These are phyloP conservation scores for Pseudogymnoascus sp. DNA, from an alignment of 2,329 filamentous ascomycete species.

Conservation along the genomic window DNA sequence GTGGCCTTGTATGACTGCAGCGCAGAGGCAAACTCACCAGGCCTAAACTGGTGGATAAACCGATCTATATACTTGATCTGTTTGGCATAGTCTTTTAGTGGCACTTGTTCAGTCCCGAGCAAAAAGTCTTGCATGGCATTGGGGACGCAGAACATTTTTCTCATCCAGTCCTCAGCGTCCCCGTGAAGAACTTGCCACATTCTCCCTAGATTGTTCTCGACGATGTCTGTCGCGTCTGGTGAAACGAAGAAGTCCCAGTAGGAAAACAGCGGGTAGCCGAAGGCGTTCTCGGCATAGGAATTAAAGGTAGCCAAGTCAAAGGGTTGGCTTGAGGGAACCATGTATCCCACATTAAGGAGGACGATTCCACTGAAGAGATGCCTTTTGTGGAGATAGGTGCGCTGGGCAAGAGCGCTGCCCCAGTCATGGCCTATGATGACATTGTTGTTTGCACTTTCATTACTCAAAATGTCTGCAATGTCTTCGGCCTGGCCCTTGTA, in stretches of 20 bases:
- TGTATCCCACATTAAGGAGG: slow-evolving; percentile 36
- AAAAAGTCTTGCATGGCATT: slow-evolving; percentile 29
- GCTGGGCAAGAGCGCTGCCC: slow-evolving; percentile 34
- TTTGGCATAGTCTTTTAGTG: slow-evolving; percentile 28
- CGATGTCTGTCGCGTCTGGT: slow-evolving; percentile 30
- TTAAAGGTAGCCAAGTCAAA: slow-evolving; percentile 33
- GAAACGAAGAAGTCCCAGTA: slow-evolving; percentile 41
- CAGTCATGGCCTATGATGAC: slow-evolving; percentile 43
- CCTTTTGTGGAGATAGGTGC: slow-evolving; percentile 34
- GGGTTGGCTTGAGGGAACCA: slow-evolving; percentile 22
- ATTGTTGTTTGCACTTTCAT: slow-evolving; percentile 28
- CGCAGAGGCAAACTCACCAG: slow-evolving; percentile 28
- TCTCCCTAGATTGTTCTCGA: slow-evolving; percentile 32
- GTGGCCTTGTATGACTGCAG: slow-evolving; percentile 31
- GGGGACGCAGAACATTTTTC: slow-evolving; percentile 29
- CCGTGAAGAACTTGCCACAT: slow-evolving; percentile 30
- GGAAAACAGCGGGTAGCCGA: slow-evolving; percentile 31
- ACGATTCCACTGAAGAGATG: slow-evolving; percentile 34
- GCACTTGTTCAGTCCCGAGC: slow-evolving; percentile 17
- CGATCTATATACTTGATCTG: slow-evolving; percentile 24
- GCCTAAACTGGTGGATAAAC: slow-evolving; percentile 28
- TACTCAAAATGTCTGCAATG: slow-evolving; percentile 32
- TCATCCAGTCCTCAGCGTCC: slow-evolving; percentile 25
- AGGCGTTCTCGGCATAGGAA: slow-evolving; percentile 22
- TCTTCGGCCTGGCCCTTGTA: slow-evolving; percentile 31